Base-by-base conservation (phyloP, 192 early-diverging fungal species). In the Dissophora globulifera region DNA sequence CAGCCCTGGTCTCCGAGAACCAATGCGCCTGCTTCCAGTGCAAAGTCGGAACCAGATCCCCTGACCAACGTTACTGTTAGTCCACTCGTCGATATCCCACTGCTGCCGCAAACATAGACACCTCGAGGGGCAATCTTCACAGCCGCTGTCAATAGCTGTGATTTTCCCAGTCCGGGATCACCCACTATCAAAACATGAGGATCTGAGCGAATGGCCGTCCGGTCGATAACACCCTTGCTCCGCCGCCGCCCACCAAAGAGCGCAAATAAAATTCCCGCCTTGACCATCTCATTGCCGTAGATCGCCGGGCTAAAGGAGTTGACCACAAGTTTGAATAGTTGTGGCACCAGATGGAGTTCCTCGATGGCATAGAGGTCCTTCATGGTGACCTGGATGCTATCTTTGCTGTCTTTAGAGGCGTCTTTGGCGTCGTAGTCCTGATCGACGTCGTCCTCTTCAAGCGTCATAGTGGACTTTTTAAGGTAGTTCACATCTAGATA, bases 1-100 rank as follows among this genome's bases (percentile, higher is more conserved):
- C 92, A 90, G 22, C 94, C 94, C 79, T 92, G 90, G 79, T 96
- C 93, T 26, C 90, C 92, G 65, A 95, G 88, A n/a, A 94, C 93
- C 31, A 96, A 76, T 1, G 94, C 93, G 8, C 89, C 89, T 32
- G 65, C 87, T 40, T 62, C 62, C 25, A 66, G 35, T 8, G 64
- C 69, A 49, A 67, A 65, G 30, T 71, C 67, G 8, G 61, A 65
- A 29, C 64, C 68, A 27, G 51, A 17, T 30, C 65, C 78, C 40
- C 69, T 47, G 12, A 67, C 67, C 31, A 72, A 29, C 3, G 56
- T 78, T 4, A 76, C 55, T 6, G 69, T 80, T 40, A 80, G 27
- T 27, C 60, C 71, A 17, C 55, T 58, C 0, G 67, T 68, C 16
- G 67, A 65, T n/a, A 78, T 64, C 27, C 67, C 60, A 49, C 69